Evolutionary conservation across 768 basidiomycete species (phyloP).

Genomic region (Strobilomyces confusus): DNA sequence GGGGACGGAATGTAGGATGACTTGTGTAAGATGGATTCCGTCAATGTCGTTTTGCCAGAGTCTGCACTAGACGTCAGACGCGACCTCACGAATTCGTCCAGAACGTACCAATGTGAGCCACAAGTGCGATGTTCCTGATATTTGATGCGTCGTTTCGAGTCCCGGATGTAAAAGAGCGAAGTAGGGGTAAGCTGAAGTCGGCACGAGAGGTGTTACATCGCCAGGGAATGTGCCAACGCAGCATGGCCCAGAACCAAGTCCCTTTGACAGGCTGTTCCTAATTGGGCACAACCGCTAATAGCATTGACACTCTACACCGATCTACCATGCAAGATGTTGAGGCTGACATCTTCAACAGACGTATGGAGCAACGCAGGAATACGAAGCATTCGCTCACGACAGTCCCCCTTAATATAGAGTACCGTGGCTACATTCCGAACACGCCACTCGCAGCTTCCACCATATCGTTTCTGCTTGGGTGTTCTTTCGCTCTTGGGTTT

Average conservation of each 20-base stretch:
- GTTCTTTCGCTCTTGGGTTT: conserved; percentile 55
- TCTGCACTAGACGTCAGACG: conserved; percentile 41
- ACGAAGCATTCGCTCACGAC: conserved; percentile 48
- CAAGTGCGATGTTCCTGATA: conserved; percentile 76
- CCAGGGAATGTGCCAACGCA: conserved; percentile 5
- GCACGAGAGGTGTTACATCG: conserved; percentile 11
- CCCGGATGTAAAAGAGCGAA: conserved; percentile 23
- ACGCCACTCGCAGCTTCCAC: conserved; percentile 76
- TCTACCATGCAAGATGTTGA: conserved; percentile 31
- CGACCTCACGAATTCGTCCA: neutral
- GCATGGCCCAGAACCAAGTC: conserved; percentile 15
- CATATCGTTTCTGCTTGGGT: conserved; percentile 86
- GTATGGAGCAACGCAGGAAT: conserved; percentile 39
- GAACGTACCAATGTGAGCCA: conserved; percentile 82
- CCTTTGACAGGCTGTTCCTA: too few species aligned
- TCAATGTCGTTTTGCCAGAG: conserved; percentile 86
- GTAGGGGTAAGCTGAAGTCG: neutral
- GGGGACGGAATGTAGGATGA: conserved; percentile 69
- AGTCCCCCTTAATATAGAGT: conserved; percentile 39
- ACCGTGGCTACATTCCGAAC: conserved; percentile 71
- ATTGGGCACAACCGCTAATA: conserved; percentile 7
- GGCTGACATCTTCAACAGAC: conserved; percentile 38
- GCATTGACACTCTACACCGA: neutral
- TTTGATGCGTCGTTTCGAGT: conserved; percentile 34
- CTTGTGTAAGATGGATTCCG: conserved; percentile 78